Conservation (phyloP, 352 stramenopile genomes). For the Pseudoperonospora humuli region DNA sequence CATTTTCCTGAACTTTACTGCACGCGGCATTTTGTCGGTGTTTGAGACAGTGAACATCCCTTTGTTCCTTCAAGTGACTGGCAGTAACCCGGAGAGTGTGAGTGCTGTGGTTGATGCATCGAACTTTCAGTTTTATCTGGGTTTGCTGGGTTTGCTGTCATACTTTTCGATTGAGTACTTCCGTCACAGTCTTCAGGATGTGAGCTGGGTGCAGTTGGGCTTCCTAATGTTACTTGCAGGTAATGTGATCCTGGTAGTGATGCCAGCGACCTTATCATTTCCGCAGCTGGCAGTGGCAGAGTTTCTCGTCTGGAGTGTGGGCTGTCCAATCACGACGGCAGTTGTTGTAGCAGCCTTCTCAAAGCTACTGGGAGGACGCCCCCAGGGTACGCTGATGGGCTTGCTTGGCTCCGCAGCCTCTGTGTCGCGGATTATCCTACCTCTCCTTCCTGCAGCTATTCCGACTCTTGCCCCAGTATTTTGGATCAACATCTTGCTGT, state of each 20-base stretch:
- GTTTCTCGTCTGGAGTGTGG: conserved; percentile 68
- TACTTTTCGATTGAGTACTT: conserved; percentile 74
- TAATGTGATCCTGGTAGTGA: conserved; percentile 46
- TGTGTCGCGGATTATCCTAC: conserved; percentile 58
- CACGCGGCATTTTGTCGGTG: conserved; percentile 59
- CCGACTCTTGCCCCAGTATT: conserved; percentile 57
- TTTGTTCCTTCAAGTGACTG: conserved; percentile 54
- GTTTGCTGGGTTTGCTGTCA: conserved; percentile 51
- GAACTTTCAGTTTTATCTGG: conserved; percentile 74
- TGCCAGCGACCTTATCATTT: conserved; percentile 31
- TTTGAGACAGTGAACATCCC: conserved; percentile 78
- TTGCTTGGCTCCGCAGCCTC: conserved; percentile 58
- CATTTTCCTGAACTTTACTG: conserved; percentile 69
- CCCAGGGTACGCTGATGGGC: conserved; percentile 70
- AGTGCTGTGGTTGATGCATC: conserved; percentile 47
- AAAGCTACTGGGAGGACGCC: conserved; percentile 55
- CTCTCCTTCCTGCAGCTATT: conserved; percentile 54
- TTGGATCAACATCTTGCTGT: conserved; percentile 54
- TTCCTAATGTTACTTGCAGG: conserved; percentile 52
- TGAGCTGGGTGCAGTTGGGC: conserved; percentile 53
- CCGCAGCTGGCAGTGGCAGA: conserved; percentile 37
- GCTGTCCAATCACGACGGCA: conserved; percentile 59
- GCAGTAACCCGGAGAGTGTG: conserved; percentile 37
- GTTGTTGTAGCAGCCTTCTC: conserved; percentile 62
- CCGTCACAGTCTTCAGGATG: conserved; percentile 43